Base-by-base conservation (phyloP, 208 protist species). In the Strigomonas galati region DNA sequence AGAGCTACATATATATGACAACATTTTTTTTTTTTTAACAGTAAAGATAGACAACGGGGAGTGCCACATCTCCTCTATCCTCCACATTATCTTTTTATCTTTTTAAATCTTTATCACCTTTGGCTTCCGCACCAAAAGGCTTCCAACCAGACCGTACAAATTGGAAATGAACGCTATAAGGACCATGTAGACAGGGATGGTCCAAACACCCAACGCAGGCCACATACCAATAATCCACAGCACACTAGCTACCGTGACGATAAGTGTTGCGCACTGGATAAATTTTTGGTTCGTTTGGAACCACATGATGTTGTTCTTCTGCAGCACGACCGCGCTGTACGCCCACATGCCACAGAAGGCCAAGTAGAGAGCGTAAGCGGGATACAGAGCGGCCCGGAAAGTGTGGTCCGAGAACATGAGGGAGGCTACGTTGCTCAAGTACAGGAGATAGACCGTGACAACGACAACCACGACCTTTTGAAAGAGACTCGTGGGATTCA, bases 211-310 rank as follows among this genome's bases (percentile, higher is more conserved):
- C 43, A 75, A 83, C 44, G 77, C 83, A 31, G 82, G 81, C 77
- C 88, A 96, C 52, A 96, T 74, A 48, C 77, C 91, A 10, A 90
- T 71, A 14, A 79, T 77, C 82, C 80, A 92, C 51, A 87, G 27
- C 12, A 88, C 2, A 26, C 75, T 69, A 24, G 67, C 82, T 1
- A 76, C 27, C 3, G 72, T 27, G 15, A 71, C 66, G 23, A 64
- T 73, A 56, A 27, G 58, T 0, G 83, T 85, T 17, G 83, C 74
- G 35, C 53, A 54, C 23, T 83, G 61, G 1, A 96, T 54, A 46
- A 87, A 83, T 12, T 53, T 52, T 71, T 82, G 77, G 58, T 94
- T 76, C 12, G 72, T 72, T 43, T 87, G 72, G 62, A 76, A 84
- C 91, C 87, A 94, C 53, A 71, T 63, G 4, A 72, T 64, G 58